Evolutionary conservation across 116 monocot species (phyloP), one percentile per base, ranked within the genome.

Genomic region (Zostera marina): DNA sequence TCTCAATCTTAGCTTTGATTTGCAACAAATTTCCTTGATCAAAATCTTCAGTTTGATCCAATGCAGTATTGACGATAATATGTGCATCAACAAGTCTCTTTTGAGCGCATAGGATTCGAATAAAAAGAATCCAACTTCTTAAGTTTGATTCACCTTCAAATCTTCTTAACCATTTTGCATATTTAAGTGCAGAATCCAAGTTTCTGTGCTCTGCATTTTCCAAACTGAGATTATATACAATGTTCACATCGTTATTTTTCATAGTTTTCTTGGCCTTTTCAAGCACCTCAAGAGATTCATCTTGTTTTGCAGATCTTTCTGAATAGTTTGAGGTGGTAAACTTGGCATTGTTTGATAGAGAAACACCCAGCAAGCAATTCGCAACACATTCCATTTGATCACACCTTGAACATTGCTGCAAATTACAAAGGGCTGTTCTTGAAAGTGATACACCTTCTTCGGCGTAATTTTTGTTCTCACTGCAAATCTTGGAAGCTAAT

Each of bases 171-270:
- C 47, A 56, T 44, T 85, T 81, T 13, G 83, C 80, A 67, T 80
- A 78, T 23, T 49, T 47, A 63, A 82, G 74, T 21, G 96, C 96
- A 26, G 55, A 70, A 51, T 80, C 78, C 68, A 98, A 74, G 66
- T 90, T 98, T 62, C 96, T 80, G 66, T 86, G 85, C 32, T 86
- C 86, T 21, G 90, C 90, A 86, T 81, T 68, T 73, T 90, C 96
- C 51, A 98, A 46, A 53, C 83, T 81, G 22, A 98, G 75, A 66
- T 62, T 63, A 64, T 68, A 85, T 47, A 98, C 9, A 22, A 77
- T 52, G 39, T 60, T 56, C 59, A 19, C 47, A 59, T 98, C 20
- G 17, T 68, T 79, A 42, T 67, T 73, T 64, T 56, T 53, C 56
- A 61, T 68, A 63, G 58, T 61, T 51, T 66, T 68, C 43, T 76